Conservation (phyloP, 768 basidiomycete genomes). For the Mrakia hoshinonis region DNA sequence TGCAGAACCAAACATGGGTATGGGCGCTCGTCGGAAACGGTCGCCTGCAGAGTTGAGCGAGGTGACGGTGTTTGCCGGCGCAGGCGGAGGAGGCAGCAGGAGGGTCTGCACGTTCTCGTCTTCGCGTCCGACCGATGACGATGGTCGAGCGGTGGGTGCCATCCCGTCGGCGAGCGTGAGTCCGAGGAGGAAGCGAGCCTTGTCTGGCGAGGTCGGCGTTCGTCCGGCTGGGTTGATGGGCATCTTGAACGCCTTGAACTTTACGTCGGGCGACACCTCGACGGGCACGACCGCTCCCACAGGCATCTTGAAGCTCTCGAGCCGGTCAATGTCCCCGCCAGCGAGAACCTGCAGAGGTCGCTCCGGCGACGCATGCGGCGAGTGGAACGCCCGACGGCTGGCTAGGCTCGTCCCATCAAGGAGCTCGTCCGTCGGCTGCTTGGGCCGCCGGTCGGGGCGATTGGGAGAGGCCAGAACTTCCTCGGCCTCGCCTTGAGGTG, state of each 20-base stretch:
- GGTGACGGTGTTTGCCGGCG: neutral
- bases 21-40: neutral
- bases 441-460: neutral
- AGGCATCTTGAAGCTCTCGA: constrained; percentile 11
- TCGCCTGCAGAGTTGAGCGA: neutral
- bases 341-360: neutral
- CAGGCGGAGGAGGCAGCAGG: neutral
- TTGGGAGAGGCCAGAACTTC: neutral
- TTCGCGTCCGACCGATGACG: neutral
- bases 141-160: neutral
- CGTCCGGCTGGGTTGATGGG: neutral
- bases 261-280: neutral
- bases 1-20: constrained; percentile 4
- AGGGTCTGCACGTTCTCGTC: neutral
- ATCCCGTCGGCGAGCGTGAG: neutral
- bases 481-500: neutral
- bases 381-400: constrained; percentile 1
- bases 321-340: neutral
- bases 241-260: constrained; percentile 19
- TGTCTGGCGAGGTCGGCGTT: neutral
- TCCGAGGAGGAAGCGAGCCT: neutral
- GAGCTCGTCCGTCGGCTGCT: neutral
- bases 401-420: neutral
- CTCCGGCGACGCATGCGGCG: neutral
- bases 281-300: constrained; percentile 7